Conservation (phyloP, 768 basidiomycete genomes). For the Tricholoma bakamatsutake region DNA sequence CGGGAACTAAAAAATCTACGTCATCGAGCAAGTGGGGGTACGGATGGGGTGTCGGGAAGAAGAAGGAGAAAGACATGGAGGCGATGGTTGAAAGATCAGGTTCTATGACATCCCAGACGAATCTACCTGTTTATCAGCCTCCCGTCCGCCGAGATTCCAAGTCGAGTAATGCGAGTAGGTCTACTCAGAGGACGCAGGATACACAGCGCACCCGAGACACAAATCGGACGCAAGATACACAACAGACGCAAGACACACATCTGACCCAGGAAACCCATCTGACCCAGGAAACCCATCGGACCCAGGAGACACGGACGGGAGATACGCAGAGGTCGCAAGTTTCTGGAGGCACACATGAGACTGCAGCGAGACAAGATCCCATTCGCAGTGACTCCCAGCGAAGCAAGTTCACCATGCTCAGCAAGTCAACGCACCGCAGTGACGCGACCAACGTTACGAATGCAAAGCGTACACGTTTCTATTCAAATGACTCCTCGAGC, state of each 20-base stretch:
- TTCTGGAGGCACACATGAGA: neutral
- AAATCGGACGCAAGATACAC: slow-evolving; percentile 1
- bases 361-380: neutral
- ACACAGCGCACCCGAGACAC: slow-evolving; percentile 9
- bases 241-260: slow-evolving; percentile 8
- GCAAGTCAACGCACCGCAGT: slow-evolving; percentile 20
- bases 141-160: slow-evolving; percentile 33
- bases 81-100: slow-evolving; percentile 24
- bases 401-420: slow-evolving; percentile 19
- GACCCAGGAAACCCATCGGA: slow-evolving; percentile 22
- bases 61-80: slow-evolving; percentile 33
- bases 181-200: slow-evolving; percentile 16
- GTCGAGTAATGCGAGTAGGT: slow-evolving; percentile 33
- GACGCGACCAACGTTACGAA: slow-evolving; percentile 7
- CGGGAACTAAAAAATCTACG: slow-evolving; percentile 51
- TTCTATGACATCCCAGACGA: slow-evolving; percentile 23
- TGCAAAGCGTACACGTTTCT: slow-evolving; percentile 20
- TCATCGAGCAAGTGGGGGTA: slow-evolving; percentile 55
- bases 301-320: slow-evolving; percentile 27
- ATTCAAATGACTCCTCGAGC: slow-evolving; percentile 59
- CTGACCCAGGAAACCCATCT: slow-evolving; percentile 3
- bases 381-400: slow-evolving; percentile 21
- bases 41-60: slow-evolving; percentile 62
- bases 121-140: slow-evolving; percentile 36
- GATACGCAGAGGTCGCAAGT: slow-evolving; percentile 6